phyloP scores from a whole-genome alignment of 2,329 filamentous ascomycete genomes.

The Botrytis pseudocinerea region DNA sequence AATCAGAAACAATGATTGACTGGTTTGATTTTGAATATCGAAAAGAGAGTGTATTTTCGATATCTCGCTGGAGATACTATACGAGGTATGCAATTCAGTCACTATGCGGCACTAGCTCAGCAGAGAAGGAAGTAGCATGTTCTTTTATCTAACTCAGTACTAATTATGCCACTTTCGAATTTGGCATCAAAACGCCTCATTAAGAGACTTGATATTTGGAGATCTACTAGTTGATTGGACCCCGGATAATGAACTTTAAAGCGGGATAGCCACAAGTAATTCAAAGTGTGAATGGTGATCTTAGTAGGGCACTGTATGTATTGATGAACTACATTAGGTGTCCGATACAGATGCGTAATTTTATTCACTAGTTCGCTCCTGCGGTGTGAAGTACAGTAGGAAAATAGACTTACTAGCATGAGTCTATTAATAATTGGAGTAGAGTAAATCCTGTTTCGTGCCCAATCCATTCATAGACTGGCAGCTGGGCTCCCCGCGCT shows the following conservation, averaged over 20 bases:
- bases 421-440: neutral
- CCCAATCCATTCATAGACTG: neutral
- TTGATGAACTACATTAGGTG: neutral
- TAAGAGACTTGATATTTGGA: neutral
- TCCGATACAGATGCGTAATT: neutral
- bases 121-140: neutral
- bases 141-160: neutral
- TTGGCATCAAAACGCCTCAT: neutral
- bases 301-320: neutral
- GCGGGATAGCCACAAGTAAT: neutral
- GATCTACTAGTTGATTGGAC: neutral
- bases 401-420: constrained; percentile 9
- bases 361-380: neutral
- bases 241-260: neutral
- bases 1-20: neutral
- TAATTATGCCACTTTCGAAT: neutral
- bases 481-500: neutral
- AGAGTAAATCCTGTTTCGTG: neutral
- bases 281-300: neutral
- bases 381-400: neutral
- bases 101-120: constrained; percentile 1
- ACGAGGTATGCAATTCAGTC: neutral
- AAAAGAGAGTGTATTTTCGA: neutral
- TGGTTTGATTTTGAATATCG: neutral
- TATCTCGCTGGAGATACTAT: neutral